Evolutionary conservation across 805 yeast genomes (phyloP), one percentile per base, ranked within the genome.

Genomic region (Diddensiella transvaalensis): DNA sequence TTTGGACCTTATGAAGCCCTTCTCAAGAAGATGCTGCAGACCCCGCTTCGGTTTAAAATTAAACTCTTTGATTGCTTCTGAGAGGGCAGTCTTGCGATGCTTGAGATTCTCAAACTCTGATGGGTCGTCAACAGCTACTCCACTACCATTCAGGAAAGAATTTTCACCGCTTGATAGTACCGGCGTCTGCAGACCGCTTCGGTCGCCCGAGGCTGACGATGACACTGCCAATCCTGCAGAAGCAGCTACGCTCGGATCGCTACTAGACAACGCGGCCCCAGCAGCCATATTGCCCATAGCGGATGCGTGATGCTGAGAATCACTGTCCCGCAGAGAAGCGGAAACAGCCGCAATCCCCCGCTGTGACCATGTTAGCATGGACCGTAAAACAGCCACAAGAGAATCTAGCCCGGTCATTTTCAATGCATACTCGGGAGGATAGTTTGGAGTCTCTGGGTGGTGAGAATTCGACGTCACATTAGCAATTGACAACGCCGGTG

Each of bases 41-140:
- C 98, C 99, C 44, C 76, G 81, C 60, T 85, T 83, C 1, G 97
- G 95, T 53, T 86, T 86, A 65, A 75, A 85, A 62, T 89, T 90
- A 72, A 93, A 93, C 49, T 80, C 80, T 51, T 77, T 76, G 13
- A 88, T 76, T 46, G 90, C 90, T 51, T 87, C 93, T 21, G 85
- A 73, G 32, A 91, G 71, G 2, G 85, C 85, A 29, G 85, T 88
- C 65, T 93, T 93, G 50, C 91, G 75, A 58, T 81, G 85, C 60
- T 93, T 95, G 56, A 83, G 76, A 43, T 76, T 80, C 58, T 90
- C 97, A 66, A 93, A 91, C 64, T 88, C 95, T 18, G 78, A 76
- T 1, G 95, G 90, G 57, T 83, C 87, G 60, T 85, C 95, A 13
- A 70, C 56, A 8, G 56, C 44, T 5, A 32, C 3, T 3, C 8